Conservation (phyloP, 2,329 filamentous ascomycete genomes). For the Byssothecium circinans region DNA sequence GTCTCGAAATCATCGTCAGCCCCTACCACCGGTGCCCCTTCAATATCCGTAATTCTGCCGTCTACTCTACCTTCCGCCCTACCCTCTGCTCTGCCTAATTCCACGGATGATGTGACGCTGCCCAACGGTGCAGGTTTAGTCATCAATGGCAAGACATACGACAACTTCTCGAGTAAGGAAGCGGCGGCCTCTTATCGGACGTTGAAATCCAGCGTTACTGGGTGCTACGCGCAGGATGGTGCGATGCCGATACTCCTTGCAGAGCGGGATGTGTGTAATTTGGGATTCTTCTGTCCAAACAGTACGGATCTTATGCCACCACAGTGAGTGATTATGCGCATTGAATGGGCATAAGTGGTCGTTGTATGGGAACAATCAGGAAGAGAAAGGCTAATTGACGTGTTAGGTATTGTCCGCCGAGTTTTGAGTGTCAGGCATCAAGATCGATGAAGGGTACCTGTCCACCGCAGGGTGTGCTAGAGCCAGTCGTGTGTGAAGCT, state of each 20-base stretch:
- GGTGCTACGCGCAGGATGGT: conserved; percentile 10
- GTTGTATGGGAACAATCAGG: too few relatives aligned
- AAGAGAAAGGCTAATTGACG: neutral
- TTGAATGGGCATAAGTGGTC: neutral
- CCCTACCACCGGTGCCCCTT: too few relatives aligned
- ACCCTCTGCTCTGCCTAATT: neutral
- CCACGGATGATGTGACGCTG: neutral
- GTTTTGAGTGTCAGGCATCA: neutral
- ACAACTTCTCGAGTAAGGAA: conserved; percentile 7
- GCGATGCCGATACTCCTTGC: conserved; percentile 7
- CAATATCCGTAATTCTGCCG: neutral
- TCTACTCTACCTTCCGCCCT: neutral
- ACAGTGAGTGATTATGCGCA: neutral
- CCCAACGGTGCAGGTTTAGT: neutral
- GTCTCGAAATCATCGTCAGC: too few relatives aligned
- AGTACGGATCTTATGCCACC: conserved; percentile 7
- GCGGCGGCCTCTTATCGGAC: neutral
- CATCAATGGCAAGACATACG: neutral
- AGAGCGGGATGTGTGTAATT: conserved; percentile 1
- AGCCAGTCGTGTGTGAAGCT: conserved; percentile 7
- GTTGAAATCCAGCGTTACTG: conserved; percentile 7
- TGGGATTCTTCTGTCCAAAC: conserved; percentile 9
- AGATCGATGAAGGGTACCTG: conserved; percentile 1
- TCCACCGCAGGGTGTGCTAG: conserved; percentile 6
- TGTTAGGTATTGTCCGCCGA: conserved; percentile 4